Conservation (phyloP, 2,329 filamentous ascomycete genomes). For the Pseudogymnoascus sp. region DNA sequence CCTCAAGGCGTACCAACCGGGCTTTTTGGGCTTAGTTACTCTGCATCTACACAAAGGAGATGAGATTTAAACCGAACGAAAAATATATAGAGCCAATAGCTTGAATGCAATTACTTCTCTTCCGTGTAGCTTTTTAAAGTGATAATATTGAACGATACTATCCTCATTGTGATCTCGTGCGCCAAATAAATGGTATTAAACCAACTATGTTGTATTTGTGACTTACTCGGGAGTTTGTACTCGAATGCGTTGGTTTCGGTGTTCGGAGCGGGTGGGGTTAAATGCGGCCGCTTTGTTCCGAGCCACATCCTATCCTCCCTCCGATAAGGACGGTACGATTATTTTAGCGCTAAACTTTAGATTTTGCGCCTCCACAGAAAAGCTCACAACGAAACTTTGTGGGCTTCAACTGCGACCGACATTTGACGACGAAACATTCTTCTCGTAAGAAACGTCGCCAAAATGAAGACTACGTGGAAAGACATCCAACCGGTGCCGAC, state of each 20-base stretch:
- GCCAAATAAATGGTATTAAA: not conserved
- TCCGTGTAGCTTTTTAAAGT: not conserved
- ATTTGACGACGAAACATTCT: conserved; percentile 8
- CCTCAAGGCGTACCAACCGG: not conserved
- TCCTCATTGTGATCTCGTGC: not conserved
- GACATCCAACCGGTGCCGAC: conserved; percentile 84
- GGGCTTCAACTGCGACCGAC: conserved; percentile 9
- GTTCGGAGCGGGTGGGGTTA: not conserved
- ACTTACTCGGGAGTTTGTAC: not conserved
- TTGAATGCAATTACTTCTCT: not conserved
- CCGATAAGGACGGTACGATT: conserved; percentile 10
- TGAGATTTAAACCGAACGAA: not conserved
- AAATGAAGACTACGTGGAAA: conserved; percentile 60
- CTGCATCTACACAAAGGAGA: not conserved
- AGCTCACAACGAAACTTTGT: conserved; percentile 11
- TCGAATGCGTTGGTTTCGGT: not conserved
- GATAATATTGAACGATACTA: not conserved
- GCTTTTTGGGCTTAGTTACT: not conserved
- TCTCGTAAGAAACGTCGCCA: conserved; percentile 21
- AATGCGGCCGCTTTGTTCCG: conserved; percentile 8
- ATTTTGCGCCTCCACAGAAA: conserved; percentile 11
- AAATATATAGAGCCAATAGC: not conserved
- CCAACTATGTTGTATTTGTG: not conserved
- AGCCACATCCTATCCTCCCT: not conserved
- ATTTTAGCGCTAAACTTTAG: conserved; percentile 12